Conservation (phyloP, 106 monocot genomes). For the Dendrobium officinale region DNA sequence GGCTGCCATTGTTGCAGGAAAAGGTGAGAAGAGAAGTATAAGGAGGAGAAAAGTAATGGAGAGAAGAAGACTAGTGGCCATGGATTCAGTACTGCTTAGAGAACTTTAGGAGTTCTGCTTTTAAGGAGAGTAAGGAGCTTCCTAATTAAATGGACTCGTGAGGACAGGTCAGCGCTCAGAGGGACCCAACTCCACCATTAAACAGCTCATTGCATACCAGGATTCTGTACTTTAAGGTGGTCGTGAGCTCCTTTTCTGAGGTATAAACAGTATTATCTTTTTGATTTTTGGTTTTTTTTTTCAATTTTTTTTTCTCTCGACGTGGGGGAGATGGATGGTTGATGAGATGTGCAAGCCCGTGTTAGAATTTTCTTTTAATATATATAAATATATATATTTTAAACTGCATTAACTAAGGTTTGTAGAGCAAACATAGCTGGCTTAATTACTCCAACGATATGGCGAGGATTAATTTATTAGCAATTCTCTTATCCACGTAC, state of each 20-base stretch:
- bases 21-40: neutral
- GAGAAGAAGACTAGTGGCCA: constrained; percentile 1
- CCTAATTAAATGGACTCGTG: constrained; percentile 16
- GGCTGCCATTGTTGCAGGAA: neutral
- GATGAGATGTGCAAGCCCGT: too few species aligned
- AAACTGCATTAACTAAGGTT: too few species aligned
- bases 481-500: too few species aligned
- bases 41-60: constrained; percentile 1
- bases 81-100: neutral
- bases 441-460: too few species aligned
- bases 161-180: constrained; percentile 6
- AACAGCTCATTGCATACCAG: constrained; percentile 15
- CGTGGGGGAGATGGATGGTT: too few species aligned
- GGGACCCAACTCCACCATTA: neutral
- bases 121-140: neutral
- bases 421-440: too few species aligned
- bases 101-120: neutral
- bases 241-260: neutral
- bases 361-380: too few species aligned
- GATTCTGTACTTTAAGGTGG: neutral
- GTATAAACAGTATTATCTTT: too few species aligned
- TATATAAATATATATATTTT: too few species aligned
- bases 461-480: too few species aligned
- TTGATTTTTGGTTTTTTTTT: too few species aligned
- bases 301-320: too few species aligned